Evolutionary conservation across 371 early-diverging fungal species (phyloP).

Genomic region (Rhizomucor pusillus): DNA sequence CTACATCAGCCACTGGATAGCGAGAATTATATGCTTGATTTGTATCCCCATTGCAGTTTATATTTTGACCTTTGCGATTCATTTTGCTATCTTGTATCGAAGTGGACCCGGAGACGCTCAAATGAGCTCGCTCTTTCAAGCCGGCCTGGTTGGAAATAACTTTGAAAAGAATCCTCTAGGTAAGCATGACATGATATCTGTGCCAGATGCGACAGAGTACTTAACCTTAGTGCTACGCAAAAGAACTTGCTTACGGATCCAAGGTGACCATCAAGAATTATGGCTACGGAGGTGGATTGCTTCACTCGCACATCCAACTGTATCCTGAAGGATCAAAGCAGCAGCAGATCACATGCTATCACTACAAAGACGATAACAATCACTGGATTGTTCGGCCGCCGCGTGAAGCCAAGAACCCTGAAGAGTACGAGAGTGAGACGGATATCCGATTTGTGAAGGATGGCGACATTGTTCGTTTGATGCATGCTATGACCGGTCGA

Average conservation of each 20-base stretch:
- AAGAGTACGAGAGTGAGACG: background rate
- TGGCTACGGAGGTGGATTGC: constrained; percentile 83
- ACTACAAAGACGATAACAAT: constrained; percentile 97
- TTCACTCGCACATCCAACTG: constrained; percentile 95
- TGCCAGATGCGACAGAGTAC: background rate
- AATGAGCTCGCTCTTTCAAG: constrained; percentile 98
- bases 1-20: constrained; percentile 78
- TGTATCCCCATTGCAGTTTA: constrained; percentile 87
- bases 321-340: constrained; percentile 76
- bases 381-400: constrained; percentile 71
- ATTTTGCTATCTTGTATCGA: constrained; percentile 87
- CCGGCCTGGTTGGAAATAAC: constrained; percentile 80
- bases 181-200: constrained; percentile 21
- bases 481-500: constrained; percentile 67
- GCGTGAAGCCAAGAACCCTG: constrained; percentile 2
- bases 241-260: constrained; percentile 92
- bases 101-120: constrained; percentile 93
- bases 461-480: constrained; percentile 81
- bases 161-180: constrained; percentile 79
- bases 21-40: constrained; percentile 82
- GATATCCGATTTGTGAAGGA: constrained; percentile 59
- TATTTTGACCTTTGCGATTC: constrained; percentile 83
- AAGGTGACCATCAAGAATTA: constrained; percentile 85
- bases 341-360: constrained; percentile 66
- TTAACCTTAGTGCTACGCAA: constrained; percentile 33